Evolutionary conservation across 768 basidiomycete species (phyloP), one percentile per base, ranked within the genome.

Genomic region (Leucosporidium creatinivorum): DNA sequence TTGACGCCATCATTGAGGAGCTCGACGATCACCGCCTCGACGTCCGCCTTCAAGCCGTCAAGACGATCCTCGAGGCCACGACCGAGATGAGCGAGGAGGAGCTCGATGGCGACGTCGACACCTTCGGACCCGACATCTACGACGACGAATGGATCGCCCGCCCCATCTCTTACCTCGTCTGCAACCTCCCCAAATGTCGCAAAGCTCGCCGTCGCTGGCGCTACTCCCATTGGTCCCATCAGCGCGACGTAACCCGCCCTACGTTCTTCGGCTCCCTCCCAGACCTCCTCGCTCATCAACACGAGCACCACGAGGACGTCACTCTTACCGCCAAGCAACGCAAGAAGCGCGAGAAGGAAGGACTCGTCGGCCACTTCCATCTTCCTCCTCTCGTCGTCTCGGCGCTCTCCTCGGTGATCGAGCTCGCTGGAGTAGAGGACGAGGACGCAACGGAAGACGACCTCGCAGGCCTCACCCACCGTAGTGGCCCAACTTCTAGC

Each of bases 61-160:
- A 81, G 25, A 86, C 86, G 3, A 82, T 92, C 61, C 77, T 85
- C 7, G 80, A 80, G 60, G 88, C 87, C 0, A 73, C 82, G 55
- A 87, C 91, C 67, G 87, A 90, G 61, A 90, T 88, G n/a, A 90
- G 88, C 88, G 88, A 89, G 77, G 85, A 88, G 12, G 89, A 91
- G 73, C 81, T 81, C 0, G 62, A 73, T 39, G 66, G 8, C 19
- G 50, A 52, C 50, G 23, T n/a, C 17, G 33, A 28, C n/a, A 18
- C 36, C 18, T 36, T 54, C 52, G 39, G 26, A 12, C 15, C 10
- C n/a, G 19, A 10, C 13, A 50, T 21, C n/a, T 65, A 58, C 58
- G 39, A 17, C 58, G 63, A 65, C 57, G 39, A 13, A 4, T 65
- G 58, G 33, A 51, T 65, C 50, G 12, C 12, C 6, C 26, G 47